Evolutionary conservation across 2,329 filamentous ascomycete species (phyloP), one percentile per base, ranked within the genome.

Genomic region (Gnomoniopsis sp.): DNA sequence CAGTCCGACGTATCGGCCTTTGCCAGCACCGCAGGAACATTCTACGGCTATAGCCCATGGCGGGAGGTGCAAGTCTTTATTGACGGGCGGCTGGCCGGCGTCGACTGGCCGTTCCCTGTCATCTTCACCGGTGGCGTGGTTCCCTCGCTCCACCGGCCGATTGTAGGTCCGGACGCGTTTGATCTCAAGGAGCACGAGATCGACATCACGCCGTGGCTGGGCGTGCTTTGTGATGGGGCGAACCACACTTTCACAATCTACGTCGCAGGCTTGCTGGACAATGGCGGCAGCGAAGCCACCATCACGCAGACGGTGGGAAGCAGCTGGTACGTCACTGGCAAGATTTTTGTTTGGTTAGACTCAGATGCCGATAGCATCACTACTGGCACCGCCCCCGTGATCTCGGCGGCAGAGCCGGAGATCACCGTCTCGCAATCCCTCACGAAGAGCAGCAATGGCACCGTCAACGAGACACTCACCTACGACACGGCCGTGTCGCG

Each of bases 51-150:
- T 65, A 88, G 88, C 6, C 85, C 89, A 1, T 93, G 90, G 70
- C 85, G 91, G 22, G 91, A 96, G 73, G 80, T 95, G 1, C 89
- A 93, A 65, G 75, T 95, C 1, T 76, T 83, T 47, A 89, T 96
- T 54, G 90, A 96, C 67, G 88, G 83, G 1, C 74, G 80, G 19
- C 72, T 93, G 22, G 89, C 88, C 1, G 91, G 90, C 2, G 85
- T 92, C 1, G 82, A 85, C 34, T 95, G 89, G 89, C 91, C 91
- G 1, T 93, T 90, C 66, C 90, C 90, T 0, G 81, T 91, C 19
- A 87, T 96, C 51, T 93, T 93, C 66, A 93, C 91, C 0, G 91
- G 91, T 2, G 90, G 90, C 1, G 79, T 96, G 6, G 87, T 88
- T 1, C 90, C 90, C 4, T 85, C 85, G 1, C 80, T 95, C 43